These are phyloP conservation scores for Apostasia shenzhenica DNA, from an alignment of 106 monocot species.

Conservation along the genomic window DNA sequence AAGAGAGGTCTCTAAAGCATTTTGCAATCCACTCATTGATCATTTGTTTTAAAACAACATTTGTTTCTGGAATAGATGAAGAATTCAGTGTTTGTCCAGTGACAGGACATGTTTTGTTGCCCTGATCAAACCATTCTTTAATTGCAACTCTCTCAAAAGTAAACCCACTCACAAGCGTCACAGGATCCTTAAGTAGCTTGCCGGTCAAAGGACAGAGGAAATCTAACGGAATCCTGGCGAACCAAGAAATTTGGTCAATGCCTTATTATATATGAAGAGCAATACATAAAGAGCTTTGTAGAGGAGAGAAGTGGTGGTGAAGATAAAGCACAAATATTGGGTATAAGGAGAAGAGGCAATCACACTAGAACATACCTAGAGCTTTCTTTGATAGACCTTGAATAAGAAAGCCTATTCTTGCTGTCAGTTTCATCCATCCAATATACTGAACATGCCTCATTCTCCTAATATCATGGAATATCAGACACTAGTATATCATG, in stretches of 20 bases:
- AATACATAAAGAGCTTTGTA: too few relatives aligned
- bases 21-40: conserved; percentile 33
- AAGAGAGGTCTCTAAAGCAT: conserved; percentile 14
- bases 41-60: conserved; percentile 21
- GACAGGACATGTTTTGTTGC: conserved; percentile 24
- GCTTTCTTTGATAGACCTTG: not conserved
- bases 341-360: too few relatives aligned
- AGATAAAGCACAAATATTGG: too few relatives aligned
- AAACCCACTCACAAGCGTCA: conserved; percentile 27
- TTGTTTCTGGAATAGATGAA: conserved; percentile 13
- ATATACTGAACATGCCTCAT: not conserved
- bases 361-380: not conserved
- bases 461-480: too few relatives aligned
- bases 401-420: not conserved
- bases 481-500: too few relatives aligned
- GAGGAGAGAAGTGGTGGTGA: too few relatives aligned
- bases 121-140: conserved; percentile 23
- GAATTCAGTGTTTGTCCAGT: conserved; percentile 12
- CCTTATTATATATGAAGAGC: not conserved
- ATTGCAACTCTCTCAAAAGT: conserved; percentile 25
- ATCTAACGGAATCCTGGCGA: conserved; percentile 19
- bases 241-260: conserved; percentile 2
- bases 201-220: conserved; percentile 29
- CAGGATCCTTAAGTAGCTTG: conserved; percentile 23
- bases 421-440: not conserved